phyloP scores from a whole-genome alignment of 306 rosid genomes.

The Vachellia collinsii region DNA sequence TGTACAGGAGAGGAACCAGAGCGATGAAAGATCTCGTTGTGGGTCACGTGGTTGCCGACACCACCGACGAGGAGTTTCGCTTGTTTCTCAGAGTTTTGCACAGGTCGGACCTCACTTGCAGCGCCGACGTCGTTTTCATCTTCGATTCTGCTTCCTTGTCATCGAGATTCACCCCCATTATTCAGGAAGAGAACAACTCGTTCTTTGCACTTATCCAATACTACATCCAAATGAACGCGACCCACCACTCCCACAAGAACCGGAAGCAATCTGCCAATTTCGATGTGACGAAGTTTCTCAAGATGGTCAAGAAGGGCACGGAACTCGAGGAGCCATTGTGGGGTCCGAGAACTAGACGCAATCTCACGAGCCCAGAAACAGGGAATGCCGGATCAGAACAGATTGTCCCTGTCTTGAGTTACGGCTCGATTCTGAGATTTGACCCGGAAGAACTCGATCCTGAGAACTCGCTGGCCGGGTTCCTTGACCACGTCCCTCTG shows the following conservation, averaged over 20 bases:
- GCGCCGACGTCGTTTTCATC: conserved; percentile 68
- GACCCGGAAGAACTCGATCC: conserved; percentile 82
- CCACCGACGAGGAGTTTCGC: conserved; percentile 54
- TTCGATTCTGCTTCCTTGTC: conserved; percentile 47
- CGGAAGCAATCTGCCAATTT: conserved; percentile 40
- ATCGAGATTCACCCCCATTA: conserved; percentile 41
- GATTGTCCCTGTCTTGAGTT: conserved; percentile 48
- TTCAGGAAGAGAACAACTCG: conserved; percentile 58
- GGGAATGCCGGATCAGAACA: neutral
- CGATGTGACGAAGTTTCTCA: conserved; percentile 50
- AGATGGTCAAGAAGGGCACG: conserved; percentile 25
- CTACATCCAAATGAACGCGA: conserved; percentile 40
- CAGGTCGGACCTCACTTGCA: conserved; percentile 67
- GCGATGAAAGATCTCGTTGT: conserved; percentile 79
- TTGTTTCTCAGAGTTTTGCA: conserved; percentile 69
- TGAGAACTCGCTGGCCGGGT: conserved; percentile 87
- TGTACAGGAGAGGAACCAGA: conserved; percentile 68
- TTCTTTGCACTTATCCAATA: conserved; percentile 52
- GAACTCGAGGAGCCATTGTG: conserved; percentile 58
- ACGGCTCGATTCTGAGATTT: conserved; percentile 84
- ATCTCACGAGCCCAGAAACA: conserved; percentile 21
- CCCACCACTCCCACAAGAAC: conserved; percentile 26
- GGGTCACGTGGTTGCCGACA: conserved; percentile 66
- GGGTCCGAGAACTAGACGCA: conserved; percentile 51
- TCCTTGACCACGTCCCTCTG: conserved; percentile 62